Conservation (phyloP, 2,329 filamentous ascomycete genomes). For the Botrytis hyacinthi region DNA sequence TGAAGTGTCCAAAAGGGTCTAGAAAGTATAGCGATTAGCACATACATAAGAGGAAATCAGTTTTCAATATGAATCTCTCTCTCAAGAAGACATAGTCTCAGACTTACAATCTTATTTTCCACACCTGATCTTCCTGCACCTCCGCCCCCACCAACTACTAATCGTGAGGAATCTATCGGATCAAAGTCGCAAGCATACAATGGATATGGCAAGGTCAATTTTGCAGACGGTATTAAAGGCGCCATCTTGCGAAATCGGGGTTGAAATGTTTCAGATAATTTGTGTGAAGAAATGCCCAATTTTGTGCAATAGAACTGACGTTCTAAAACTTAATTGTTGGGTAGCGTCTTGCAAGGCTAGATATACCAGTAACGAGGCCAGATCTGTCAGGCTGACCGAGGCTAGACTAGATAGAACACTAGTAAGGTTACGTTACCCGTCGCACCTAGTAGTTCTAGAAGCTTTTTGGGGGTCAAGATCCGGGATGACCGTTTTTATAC, state of each 20-base stretch:
- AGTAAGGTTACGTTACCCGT: background rate
- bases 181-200: conserved; percentile 88
- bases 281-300: background rate
- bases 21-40: conserved; percentile 5
- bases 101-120: conserved; percentile 77
- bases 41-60: background rate
- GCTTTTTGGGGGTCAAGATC: background rate
- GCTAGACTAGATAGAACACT: conserved; percentile 4
- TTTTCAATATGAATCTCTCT: background rate
- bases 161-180: conserved; percentile 68
- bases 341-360: conserved; percentile 11
- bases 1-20: conserved; percentile 39
- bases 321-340: conserved; percentile 4
- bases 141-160: conserved; percentile 84
- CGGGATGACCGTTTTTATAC: background rate
- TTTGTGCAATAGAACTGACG: background rate
- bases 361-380: conserved; percentile 9
- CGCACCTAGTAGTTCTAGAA: conserved; percentile 1
- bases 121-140: conserved; percentile 79
- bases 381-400: conserved; percentile 8
- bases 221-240: conserved; percentile 36
- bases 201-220: conserved; percentile 67
- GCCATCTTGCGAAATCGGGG: conserved; percentile 30
- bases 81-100: background rate
- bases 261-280: background rate